Conservation (phyloP, 176 grass and related monocot genomes). For the Phragmites australis region DNA sequence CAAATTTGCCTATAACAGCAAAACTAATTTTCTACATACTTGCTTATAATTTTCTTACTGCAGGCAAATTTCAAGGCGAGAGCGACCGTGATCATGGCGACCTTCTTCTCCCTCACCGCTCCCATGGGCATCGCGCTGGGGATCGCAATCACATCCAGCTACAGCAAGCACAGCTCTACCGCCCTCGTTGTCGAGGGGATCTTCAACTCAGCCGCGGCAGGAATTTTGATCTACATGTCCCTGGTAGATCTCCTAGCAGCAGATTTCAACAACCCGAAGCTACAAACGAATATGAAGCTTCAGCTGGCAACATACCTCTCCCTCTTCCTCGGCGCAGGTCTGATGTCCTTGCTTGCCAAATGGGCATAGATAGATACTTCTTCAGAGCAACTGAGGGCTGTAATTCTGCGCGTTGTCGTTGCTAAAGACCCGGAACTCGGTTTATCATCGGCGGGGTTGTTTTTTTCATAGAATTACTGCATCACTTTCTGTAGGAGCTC, state of each 20-base stretch:
- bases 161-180: slow-evolving; percentile 57
- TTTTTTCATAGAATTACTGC: neutral
- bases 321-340: slow-evolving; percentile 64
- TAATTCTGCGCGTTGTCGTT: neutral
- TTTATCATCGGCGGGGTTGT: neutral
- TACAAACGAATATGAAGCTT: slow-evolving; percentile 77
- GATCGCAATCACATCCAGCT: slow-evolving; percentile 65
- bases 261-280: slow-evolving; percentile 77
- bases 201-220: slow-evolving; percentile 74
- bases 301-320: slow-evolving; percentile 57
- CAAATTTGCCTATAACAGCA: neutral
- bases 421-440: neutral
- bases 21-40: neutral
- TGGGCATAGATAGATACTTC: slow-evolving; percentile 49
- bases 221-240: slow-evolving; percentile 91
- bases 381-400: slow-evolving; percentile 20
- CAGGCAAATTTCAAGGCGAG: slow-evolving; percentile 83
- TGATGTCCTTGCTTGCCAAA: slow-evolving; percentile 82
- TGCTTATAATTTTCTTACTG: neutral
- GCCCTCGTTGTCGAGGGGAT: slow-evolving; percentile 69
- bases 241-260: slow-evolving; percentile 85
- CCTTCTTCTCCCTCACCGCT: slow-evolving; percentile 89
- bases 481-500: slow-evolving; percentile 24
- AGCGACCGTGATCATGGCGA: slow-evolving; percentile 79
- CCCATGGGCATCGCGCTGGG: slow-evolving; percentile 69